Evolutionary conservation across 2,329 filamentous ascomycete genomes (phyloP), one percentile per base, ranked within the genome.

Genomic region (Cladosporium sphaerospermum): DNA sequence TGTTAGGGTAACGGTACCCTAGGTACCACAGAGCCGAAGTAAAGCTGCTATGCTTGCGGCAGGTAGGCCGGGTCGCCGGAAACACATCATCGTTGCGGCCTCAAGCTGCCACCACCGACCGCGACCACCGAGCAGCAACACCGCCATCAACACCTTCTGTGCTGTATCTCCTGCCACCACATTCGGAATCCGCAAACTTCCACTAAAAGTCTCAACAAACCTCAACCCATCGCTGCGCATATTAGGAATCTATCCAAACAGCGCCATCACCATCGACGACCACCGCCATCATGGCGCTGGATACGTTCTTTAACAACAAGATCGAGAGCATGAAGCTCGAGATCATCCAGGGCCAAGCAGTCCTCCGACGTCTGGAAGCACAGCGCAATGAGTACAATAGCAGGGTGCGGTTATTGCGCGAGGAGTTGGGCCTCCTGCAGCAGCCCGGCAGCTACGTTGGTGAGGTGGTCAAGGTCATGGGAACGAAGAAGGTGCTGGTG

Each of bases 291-390:
- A 99, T 99, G 93, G 91, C 92, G 82, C 88, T 99, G 76, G 93
- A 97, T 75, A 95, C 88, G 75, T 99, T 96, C 78, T 99, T 95
- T 75, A 89, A 93, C 77, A 97, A 97, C 81, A 99, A 99, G 81
- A 97, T 97, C 76, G 93, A 99, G 88, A 85, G 88, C 72, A 96
- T 97, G 88, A 97, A 97, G 86, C 90, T 99, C 72, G 92, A 99
- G 83, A 99, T 99, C 71, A 92, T 99, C 72, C 92, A 97, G 76
- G 92, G 93, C 53, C 93, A 99, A 77, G 92, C 93, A 53, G 90
- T 96, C 54, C 80, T 99, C 58, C 87, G 93, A 63, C 85, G 93
- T 69, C 82, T 99, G 64, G 93, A 99, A 79, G 93, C 93, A 63
- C 95, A 99, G 75, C 85, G 93, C 62, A 99, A 99, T 69, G 93